These are phyloP conservation scores for Phyllosticta ampelicida DNA, from an alignment of 2,329 filamentous ascomycete species.

Conservation along the genomic window DNA sequence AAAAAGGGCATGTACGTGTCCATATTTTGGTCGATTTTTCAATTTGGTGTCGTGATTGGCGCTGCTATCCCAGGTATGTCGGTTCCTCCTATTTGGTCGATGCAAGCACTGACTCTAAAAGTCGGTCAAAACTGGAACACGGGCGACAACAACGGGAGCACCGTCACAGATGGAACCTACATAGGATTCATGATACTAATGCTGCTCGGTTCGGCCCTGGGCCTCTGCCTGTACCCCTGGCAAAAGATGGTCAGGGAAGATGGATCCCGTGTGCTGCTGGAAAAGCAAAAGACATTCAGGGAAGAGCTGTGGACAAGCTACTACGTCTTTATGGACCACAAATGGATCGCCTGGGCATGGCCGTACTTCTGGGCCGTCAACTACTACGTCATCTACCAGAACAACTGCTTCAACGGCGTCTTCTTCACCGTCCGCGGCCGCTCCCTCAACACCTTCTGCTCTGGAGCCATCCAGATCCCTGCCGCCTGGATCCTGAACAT, in stretches of 20 bases:
- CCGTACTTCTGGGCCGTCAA: conserved; percentile 16
- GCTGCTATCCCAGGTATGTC: neutral
- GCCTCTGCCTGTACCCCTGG: neutral
- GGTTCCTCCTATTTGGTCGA: too few species aligned
- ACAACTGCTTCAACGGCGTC: conserved; percentile 16
- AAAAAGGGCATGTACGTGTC: neutral
- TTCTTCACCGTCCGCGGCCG: conserved; percentile 17
- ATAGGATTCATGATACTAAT: conserved; percentile 3
- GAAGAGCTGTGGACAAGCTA: conserved; percentile 15
- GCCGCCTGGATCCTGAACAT: conserved; percentile 14
- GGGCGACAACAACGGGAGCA: neutral
- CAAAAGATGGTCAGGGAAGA: neutral
- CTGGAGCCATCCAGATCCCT: conserved; percentile 15
- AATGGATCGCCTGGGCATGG: conserved; percentile 16
- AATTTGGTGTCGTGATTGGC: neutral
- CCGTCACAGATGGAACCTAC: neutral
- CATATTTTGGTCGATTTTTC: neutral
- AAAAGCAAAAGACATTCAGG: conserved; percentile 16
- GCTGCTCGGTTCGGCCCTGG: neutral
- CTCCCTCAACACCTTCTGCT: conserved; percentile 16
- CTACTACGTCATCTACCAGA: conserved; percentile 17
- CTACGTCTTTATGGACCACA: conserved; percentile 13
- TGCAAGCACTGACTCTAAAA: too few species aligned
- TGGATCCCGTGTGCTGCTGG: conserved; percentile 21
- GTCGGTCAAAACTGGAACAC: neutral